Conservation (phyloP, 352 stramenopile genomes). For the Globisporangium heterothallicum region DNA sequence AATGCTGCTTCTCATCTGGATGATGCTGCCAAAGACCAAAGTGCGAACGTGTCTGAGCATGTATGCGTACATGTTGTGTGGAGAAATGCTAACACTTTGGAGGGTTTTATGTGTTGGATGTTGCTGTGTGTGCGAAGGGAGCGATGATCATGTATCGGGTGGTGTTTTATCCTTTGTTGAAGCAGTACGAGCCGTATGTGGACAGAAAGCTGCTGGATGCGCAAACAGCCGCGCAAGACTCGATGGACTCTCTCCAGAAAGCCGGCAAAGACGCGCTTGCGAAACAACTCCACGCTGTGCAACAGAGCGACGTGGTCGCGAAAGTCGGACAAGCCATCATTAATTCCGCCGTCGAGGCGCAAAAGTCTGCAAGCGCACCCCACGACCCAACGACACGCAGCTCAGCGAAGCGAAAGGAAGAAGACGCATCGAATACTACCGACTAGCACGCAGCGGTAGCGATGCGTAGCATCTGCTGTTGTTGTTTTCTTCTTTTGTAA, state of each 20-base stretch:
- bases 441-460: no score
- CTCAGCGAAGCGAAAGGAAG: neutral
- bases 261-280: slow-evolving; percentile 42
- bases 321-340: slow-evolving; percentile 38
- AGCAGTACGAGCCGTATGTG: slow-evolving; percentile 66
- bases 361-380: neutral
- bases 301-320: slow-evolving; percentile 51
- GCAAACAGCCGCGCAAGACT: slow-evolving; percentile 38
- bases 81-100: no score
- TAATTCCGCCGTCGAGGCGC: slow-evolving; percentile 7
- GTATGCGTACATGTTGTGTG: neutral
- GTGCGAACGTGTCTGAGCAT: slow-evolving; percentile 11
- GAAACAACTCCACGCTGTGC: slow-evolving; percentile 36
- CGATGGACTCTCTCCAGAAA: slow-evolving; percentile 39
- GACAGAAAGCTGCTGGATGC: slow-evolving; percentile 55
- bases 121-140: slow-evolving; percentile 21
- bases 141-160: slow-evolving; percentile 63
- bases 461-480: no score
- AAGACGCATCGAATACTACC: no score
- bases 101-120: no score
- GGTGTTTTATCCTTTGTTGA: slow-evolving; percentile 54
- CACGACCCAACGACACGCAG: neutral
- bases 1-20: slow-evolving; percentile 93
- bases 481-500: no score
- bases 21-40: slow-evolving; percentile 91